Percentiles rank a stretch among this genome's conserved stretches.
phyloP scores from a whole-genome alignment of 2,329 filamentous ascomycete species.

The Dactylellina parvicollis region DNA sequence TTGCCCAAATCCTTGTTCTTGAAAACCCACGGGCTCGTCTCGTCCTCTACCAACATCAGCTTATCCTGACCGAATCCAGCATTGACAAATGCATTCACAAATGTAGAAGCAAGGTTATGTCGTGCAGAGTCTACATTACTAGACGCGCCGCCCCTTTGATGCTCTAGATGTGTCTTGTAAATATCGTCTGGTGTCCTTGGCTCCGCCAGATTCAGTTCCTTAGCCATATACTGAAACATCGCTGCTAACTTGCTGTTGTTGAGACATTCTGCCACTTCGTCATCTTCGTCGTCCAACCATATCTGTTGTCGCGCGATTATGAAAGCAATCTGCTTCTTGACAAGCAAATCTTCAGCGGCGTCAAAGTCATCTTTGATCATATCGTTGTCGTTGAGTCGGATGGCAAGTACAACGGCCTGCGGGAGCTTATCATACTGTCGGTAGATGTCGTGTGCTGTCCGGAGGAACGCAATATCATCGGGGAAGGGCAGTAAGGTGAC shows the following conservation, averaged over 20 bases:
- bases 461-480: slow-evolving; percentile 94
- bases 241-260: slow-evolving; percentile 88
- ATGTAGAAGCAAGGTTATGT: slow-evolving; percentile 93
- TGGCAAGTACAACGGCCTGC: slow-evolving; percentile 92
- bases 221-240: slow-evolving; percentile 91
- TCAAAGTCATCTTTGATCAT: slow-evolving; percentile 85
- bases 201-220: slow-evolving; percentile 95
- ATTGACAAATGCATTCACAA: slow-evolving; percentile 97
- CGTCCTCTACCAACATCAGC: slow-evolving; percentile 91
- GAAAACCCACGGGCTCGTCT: slow-evolving; percentile 96
- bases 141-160: slow-evolving; percentile 82
- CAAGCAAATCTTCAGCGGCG: slow-evolving; percentile 78
- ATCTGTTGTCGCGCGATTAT: slow-evolving; percentile 91
- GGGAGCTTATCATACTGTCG: slow-evolving; percentile 90
- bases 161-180: slow-evolving; percentile 98
- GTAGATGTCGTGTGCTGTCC: slow-evolving; percentile 92
- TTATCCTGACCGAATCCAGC: slow-evolving; percentile 95
- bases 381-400: slow-evolving; percentile 85
- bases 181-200: slow-evolving; percentile 98
- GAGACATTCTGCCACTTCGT: slow-evolving; percentile 81
- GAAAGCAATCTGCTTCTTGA: slow-evolving; percentile 95
- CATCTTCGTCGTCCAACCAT: slow-evolving; percentile 78
- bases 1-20: slow-evolving; percentile 99
- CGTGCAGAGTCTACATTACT: slow-evolving; percentile 94
- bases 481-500: slow-evolving; percentile 97